Percentiles rank a stretch among this genome's conserved stretches.
phyloP scores from a whole-genome alignment of 1,284 basidiomycete genomes.

The Coriolopsis trogii region DNA sequence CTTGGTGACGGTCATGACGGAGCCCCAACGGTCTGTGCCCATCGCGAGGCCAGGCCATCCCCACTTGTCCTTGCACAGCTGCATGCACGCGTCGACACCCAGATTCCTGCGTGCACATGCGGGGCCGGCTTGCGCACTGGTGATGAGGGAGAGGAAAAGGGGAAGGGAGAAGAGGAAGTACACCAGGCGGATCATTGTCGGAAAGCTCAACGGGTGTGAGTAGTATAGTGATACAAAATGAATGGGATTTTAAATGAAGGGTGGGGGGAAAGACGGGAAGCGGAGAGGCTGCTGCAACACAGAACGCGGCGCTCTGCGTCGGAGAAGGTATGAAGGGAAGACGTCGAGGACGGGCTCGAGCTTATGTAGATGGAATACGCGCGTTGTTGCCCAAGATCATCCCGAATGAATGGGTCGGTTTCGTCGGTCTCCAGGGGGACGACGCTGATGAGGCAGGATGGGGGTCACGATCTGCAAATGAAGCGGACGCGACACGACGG shows the following conservation, averaged over 20 bases:
- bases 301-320: conserved; percentile 23
- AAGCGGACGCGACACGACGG: neutral
- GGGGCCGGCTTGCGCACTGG: conserved; percentile 46
- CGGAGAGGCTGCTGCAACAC: conserved; percentile 11
- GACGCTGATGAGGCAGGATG: conserved; percentile 12
- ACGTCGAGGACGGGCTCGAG: neutral
- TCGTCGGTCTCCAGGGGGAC: conserved; percentile 28
- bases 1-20: conserved; percentile 37
- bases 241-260: conserved; percentile 28
- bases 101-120: conserved; percentile 47
- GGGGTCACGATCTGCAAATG: conserved; percentile 10
- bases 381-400: conserved; percentile 20
- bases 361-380: conserved; percentile 20
- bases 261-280: conserved; percentile 16
- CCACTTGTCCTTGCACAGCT: conserved; percentile 48
- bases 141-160: conserved; percentile 39
- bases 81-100: conserved; percentile 41
- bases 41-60: conserved; percentile 54
- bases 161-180: conserved; percentile 41
- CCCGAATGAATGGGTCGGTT: conserved; percentile 8
- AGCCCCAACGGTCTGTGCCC: conserved; percentile 56
- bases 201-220: conserved; percentile 18
- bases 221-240: conserved; percentile 27
- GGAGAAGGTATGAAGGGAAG: conserved; percentile 13
- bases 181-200: conserved; percentile 45